Evolutionary conservation across 129 eudicot genomes (phyloP), one percentile per base, ranked within the genome.

Genomic region (Tanacetum coccineum): DNA sequence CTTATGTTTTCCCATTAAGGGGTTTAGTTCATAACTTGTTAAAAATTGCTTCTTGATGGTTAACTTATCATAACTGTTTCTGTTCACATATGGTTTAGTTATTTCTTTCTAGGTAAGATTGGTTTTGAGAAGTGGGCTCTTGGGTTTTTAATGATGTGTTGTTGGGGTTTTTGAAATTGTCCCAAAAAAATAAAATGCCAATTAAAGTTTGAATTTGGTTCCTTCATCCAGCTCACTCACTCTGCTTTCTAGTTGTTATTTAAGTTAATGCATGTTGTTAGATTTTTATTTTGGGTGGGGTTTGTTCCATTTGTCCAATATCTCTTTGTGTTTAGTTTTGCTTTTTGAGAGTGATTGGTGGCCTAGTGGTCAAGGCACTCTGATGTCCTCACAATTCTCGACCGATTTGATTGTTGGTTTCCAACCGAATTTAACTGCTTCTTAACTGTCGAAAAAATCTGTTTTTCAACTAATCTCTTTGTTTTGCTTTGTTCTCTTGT

Each of bases 41-140:
- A 28, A 66, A 48, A 66, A 49, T 49, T 53, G 71, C 21, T 48
- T 66, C 59, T 66, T 66, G 47, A 50, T 48, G 48, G 22, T 50
- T 66, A 66, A 17, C 48, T 63, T 6, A 32, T 36, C 6, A 18
- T 12, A 20, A 11, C 13, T 20, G 17, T 55, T 36, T 36, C 42
- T 55, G 59, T 4, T 18, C 55, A 62, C 51, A 50, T 51, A 72
- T 52, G 76, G 52, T n/a, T n/a, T n/a, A n/a, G n/a, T n/a, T n/a
- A n/a, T n/a, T n/a, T n/a, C n/a, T n/a, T n/a, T n/a, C n/a, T n/a
- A n/a, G n/a, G n/a, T n/a, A n/a, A n/a, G n/a, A n/a, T n/a, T n/a
- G n/a, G n/a, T n/a, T n/a, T n/a, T n/a, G n/a, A n/a, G n/a, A 22
- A 56, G 73, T 74, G 73, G 73, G 78, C 66, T 65, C 60, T 18